Conservation (phyloP, 192 early-diverging fungal species). For the Backusella liffmaniae region DNA sequence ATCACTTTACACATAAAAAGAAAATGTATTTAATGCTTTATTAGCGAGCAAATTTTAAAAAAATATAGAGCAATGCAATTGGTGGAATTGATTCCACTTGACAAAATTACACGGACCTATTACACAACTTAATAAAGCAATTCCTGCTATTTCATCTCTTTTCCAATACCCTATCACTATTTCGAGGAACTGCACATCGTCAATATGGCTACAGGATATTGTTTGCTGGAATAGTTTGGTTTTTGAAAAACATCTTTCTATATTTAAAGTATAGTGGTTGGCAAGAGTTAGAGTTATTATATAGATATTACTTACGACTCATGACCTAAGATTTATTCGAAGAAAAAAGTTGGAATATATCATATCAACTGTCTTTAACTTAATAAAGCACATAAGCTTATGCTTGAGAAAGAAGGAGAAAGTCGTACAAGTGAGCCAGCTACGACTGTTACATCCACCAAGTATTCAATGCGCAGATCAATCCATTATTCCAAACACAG, state of each 20-base stretch:
- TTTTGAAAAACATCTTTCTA: not conserved
- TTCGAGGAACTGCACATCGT: not conserved
- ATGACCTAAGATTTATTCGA: no score
- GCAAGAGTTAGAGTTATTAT: no score
- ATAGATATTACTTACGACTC: no score
- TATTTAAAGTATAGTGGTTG: not conserved
- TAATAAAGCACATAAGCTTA: not conserved
- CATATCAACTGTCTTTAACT: not conserved
- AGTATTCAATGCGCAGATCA: not conserved
- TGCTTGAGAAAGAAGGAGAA: not conserved
- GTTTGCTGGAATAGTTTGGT: not conserved
- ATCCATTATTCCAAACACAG: not conserved
- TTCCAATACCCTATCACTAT: not conserved
- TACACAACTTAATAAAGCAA: no score
- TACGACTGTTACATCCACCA: not conserved
- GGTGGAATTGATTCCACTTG: no score
- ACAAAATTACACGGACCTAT: no score
- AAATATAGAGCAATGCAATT: not conserved
- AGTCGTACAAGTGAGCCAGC: not conserved
- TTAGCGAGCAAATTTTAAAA: not conserved
- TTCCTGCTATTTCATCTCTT: no score
- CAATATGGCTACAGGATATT: not conserved
- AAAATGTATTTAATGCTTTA: no score
- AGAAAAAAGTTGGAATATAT: not conserved
- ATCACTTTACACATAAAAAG: no score